Conservation (phyloP, 2,329 filamentous ascomycete species). For the Dothiorella sarmentorum region DNA sequence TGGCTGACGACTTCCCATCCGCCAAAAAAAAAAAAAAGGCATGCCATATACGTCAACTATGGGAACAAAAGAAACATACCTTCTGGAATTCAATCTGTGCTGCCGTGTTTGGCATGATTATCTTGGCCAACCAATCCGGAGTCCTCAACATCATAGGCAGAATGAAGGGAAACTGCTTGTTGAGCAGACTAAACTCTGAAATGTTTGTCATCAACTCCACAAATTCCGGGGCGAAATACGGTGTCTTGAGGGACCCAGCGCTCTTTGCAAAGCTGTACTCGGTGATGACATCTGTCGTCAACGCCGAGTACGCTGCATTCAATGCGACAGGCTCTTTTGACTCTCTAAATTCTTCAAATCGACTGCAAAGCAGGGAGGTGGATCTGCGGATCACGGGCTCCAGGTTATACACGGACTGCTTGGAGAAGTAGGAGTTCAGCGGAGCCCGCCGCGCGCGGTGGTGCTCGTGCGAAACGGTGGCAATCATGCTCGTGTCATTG, state of each 20-base stretch:
- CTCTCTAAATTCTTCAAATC: slow-evolving; percentile 12
- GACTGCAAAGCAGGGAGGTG: slow-evolving; percentile 24
- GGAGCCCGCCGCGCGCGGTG: slow-evolving; percentile 25
- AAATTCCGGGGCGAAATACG: slow-evolving; percentile 20
- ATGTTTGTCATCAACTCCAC: neutral
- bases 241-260: slow-evolving; percentile 21
- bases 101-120: neutral
- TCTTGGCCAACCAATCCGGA: slow-evolving; percentile 3
- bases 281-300: slow-evolving; percentile 22
- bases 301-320: slow-evolving; percentile 15
- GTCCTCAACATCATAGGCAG: neutral
- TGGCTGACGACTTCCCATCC: too few relatives aligned
- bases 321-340: slow-evolving; percentile 9
- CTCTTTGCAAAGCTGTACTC: slow-evolving; percentile 23
- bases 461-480: slow-evolving; percentile 23
- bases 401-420: slow-evolving; percentile 23
- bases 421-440: slow-evolving; percentile 28
- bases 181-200: slow-evolving; percentile 3
- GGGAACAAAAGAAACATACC: neutral
- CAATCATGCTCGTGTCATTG: slow-evolving; percentile 11
- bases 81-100: neutral
- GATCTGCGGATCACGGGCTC: slow-evolving; percentile 23
- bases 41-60: too few relatives aligned
- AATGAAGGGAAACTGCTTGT: slow-evolving; percentile 14
- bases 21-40: too few relatives aligned